Evolutionary conservation across 2,329 filamentous ascomycete species (phyloP).

Genomic region (Myriosclerotinia scirpicola): DNA sequence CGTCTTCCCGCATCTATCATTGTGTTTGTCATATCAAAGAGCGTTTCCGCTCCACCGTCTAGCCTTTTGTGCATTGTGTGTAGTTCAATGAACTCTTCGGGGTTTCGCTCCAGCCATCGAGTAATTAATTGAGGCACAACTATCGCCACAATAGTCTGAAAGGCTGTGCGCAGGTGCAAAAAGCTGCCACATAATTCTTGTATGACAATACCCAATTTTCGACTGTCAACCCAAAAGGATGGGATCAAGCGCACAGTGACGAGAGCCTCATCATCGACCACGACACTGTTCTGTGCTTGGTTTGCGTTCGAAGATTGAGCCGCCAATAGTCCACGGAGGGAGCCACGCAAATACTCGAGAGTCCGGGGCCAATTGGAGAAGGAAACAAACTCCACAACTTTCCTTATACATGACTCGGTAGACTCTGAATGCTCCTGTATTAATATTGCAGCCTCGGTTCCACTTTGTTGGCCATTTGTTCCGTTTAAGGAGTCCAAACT

Average conservation of each 20-base stretch:
- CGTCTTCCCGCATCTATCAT: slow-evolving; percentile 58
- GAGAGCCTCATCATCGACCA: slow-evolving; percentile 45
- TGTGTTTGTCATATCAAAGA: slow-evolving; percentile 68
- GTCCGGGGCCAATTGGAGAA: slow-evolving; percentile 62
- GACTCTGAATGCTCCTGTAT: slow-evolving; percentile 42
- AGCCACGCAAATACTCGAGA: slow-evolving; percentile 58
- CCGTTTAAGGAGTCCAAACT: slow-evolving; percentile 27
- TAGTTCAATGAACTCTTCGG: slow-evolving; percentile 62
- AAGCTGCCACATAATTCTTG: slow-evolving; percentile 68
- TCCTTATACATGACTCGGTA: slow-evolving; percentile 56
- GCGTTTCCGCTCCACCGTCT: slow-evolving; percentile 64
- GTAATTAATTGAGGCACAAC: slow-evolving; percentile 63
- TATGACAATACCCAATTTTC: slow-evolving; percentile 60
- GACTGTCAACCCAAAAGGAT: slow-evolving; percentile 63
- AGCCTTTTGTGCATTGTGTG: slow-evolving; percentile 61
- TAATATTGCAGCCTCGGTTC: slow-evolving; percentile 36
- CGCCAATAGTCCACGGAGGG: slow-evolving; percentile 38
- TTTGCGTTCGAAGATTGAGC: slow-evolving; percentile 35
- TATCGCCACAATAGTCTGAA: slow-evolving; percentile 63
- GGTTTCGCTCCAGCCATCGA: slow-evolving; percentile 65
- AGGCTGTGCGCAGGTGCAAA: slow-evolving; percentile 62
- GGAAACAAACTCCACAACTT: slow-evolving; percentile 62
- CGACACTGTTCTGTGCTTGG: slow-evolving; percentile 29
- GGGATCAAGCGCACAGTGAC: slow-evolving; percentile 59
- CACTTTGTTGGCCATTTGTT: slow-evolving; percentile 37